These are phyloP conservation scores for Geoglossum glabrum DNA, from an alignment of 495 filamentous ascomycete genomes.

Conservation along the genomic window DNA sequence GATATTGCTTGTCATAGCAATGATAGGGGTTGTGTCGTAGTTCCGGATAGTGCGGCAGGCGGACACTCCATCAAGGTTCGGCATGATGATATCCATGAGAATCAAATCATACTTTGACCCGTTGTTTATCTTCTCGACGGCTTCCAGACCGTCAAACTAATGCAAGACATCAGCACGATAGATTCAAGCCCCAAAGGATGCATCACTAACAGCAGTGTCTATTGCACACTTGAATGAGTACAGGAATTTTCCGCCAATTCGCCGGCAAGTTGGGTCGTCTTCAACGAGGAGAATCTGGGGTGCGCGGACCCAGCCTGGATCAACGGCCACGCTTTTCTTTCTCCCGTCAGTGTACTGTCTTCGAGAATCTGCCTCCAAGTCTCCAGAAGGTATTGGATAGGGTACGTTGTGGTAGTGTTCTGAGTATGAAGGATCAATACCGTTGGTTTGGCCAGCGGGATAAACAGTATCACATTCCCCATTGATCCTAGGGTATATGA, in stretches of 20 bases:
- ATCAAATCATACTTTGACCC: conserved; percentile 79
- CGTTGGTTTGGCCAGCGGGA: conserved; percentile 69
- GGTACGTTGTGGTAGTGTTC: conserved; percentile 90
- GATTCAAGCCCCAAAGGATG: conserved; percentile 12
- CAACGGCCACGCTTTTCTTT: conserved; percentile 49
- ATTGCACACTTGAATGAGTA: conserved; percentile 75
- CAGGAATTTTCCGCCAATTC: conserved; percentile 88
- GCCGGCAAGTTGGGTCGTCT: conserved; percentile 81
- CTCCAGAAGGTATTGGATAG: conserved; percentile 45
- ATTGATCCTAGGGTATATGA: conserved; percentile 30
- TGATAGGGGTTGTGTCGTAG: conserved; percentile 72
- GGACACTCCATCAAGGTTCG: conserved; percentile 82
- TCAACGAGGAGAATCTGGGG: conserved; percentile 85
- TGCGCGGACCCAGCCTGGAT: conserved; percentile 60
- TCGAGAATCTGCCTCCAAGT: conserved; percentile 29
- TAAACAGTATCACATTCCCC: conserved; percentile 65
- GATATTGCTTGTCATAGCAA: conserved; percentile 98
- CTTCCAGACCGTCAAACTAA: conserved; percentile 76
- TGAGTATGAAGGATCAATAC: conserved; percentile 85
- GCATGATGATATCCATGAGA: conserved; percentile 99
- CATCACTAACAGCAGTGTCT: conserved; percentile 63
- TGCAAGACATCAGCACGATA: conserved; percentile 9
- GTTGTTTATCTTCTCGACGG: conserved; percentile 74
- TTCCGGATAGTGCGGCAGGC: conserved; percentile 88
- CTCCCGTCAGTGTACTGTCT: conserved; percentile 30